These are phyloP conservation scores for Pisolithus tinctorius DNA, from an alignment of 768 basidiomycete species.

Conservation along the genomic window DNA sequence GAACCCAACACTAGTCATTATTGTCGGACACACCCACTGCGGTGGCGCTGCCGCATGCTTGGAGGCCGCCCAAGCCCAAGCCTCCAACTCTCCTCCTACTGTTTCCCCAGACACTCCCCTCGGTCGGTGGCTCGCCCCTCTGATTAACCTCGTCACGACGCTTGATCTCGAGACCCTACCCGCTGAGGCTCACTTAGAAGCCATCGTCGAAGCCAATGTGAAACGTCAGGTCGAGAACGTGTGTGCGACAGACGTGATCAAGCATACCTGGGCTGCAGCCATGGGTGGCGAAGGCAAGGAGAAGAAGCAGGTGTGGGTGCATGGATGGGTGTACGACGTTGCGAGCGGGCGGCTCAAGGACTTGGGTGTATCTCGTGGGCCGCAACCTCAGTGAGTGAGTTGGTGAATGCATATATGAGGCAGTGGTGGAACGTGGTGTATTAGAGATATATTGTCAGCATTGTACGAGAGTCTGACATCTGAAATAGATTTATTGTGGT, in stretches of 20 bases:
- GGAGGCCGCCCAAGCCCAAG: conserved; percentile 32
- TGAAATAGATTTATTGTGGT: no score
- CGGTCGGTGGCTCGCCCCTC: conserved; percentile 65
- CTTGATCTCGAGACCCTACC: conserved; percentile 37
- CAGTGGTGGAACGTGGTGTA: no score
- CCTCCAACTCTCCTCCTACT: conserved; percentile 3
- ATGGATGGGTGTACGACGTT: conserved; percentile 73
- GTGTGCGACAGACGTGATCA: conserved; percentile 38
- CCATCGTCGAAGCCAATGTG: conserved; percentile 56
- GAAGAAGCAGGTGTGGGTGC: conserved; percentile 44
- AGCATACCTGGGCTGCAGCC: conserved; percentile 34
- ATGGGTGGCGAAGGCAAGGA: neutral
- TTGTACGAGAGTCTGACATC: no score
- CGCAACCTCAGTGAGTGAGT: neutral
- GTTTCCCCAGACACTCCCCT: conserved; percentile 41
- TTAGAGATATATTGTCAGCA: no score
- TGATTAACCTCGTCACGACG: conserved; percentile 41
- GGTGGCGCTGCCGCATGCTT: conserved; percentile 66
- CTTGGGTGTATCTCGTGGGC: conserved; percentile 38
- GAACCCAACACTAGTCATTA: conserved; percentile 45
- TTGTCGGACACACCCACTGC: conserved; percentile 81
- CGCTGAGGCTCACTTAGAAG: conserved; percentile 32
- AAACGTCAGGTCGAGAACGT: conserved; percentile 48
- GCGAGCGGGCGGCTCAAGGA: conserved; percentile 54
- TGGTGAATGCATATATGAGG: no score